Base-by-base conservation (phyloP, 1,284 basidiomycete species). In the Phaffia rhodozyma region DNA sequence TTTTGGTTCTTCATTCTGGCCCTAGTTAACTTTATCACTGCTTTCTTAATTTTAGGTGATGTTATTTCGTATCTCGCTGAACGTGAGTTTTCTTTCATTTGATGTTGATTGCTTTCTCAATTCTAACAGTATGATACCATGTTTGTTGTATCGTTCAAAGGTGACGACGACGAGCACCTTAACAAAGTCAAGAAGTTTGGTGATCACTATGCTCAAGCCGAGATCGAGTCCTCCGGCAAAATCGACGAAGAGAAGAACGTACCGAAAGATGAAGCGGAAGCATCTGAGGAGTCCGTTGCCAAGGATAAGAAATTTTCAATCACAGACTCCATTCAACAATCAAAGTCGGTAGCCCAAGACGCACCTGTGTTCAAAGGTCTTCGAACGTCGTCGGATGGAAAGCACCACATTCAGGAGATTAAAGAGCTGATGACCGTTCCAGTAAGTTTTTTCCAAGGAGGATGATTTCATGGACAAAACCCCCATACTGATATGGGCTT, bases 1-100 rank as follows among this genome's bases (percentile, higher is more conserved):
- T n/a, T 25, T 23, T 48, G 47, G 16, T 43, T 43, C 70, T 76
- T 1, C 75, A 75, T 75, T 93, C 90, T 91, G 91, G 89, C 18
- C 81, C 82, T 68, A 83, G 38, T 11, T 43, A 43, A 43, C 38
- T 5, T 16, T 43, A 2, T 43, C 13, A 11, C 2, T 43, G 38
- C 2, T 43, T 43, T 43, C 38, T 43, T 43, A 16, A 43, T 9
- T 43, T 7, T 34, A 58, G 52, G 85, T 65, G 92, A 98, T 71
- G 92, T 97, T 60, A 89, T 98, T 67, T 85, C 82, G 43, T 97
- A 88, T 88, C 81, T 98, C 52, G 90, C 91, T 20, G 91, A 94
- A 76, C 62, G 62, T 61, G 60, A 55, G 60, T 27, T 32, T 4
- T 29, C 34, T 7, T 23, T 20, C 25, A 38, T 51, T 47, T n/a